Evolutionary conservation across 371 early-diverging fungal species (phyloP).

Genomic region (Mucor saturninus): DNA sequence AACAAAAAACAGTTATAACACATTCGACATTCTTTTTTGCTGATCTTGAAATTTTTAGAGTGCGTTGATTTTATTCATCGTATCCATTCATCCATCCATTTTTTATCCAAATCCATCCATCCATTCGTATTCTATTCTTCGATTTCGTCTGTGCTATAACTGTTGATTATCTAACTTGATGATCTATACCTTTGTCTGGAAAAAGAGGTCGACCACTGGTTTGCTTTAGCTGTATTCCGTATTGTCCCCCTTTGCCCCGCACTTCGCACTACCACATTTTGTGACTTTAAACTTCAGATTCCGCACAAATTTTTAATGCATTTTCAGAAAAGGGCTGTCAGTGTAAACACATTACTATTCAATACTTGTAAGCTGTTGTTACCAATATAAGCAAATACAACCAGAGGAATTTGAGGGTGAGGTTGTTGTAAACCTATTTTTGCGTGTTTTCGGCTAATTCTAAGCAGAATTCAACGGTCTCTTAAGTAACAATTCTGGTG

Average conservation of each 20-base stretch:
- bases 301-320: neutral
- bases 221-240: neutral
- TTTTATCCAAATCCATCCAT: constrained; percentile 10
- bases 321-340: too few species aligned
- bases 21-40: constrained; percentile 17
- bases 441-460: too few species aligned
- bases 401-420: too few species aligned
- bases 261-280: neutral
- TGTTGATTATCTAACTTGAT: neutral
- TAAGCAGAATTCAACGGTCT: too few species aligned
- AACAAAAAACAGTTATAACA: constrained; percentile 16
- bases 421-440: too few species aligned
- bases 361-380: too few species aligned
- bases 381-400: too few species aligned
- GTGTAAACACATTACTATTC: too few species aligned
- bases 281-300: neutral
- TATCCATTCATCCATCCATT: constrained; percentile 9
- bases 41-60: neutral
- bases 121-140: neutral
- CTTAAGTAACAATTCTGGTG: too few species aligned
- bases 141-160: neutral
- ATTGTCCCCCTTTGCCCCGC: neutral
- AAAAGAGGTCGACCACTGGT: constrained; percentile 5
- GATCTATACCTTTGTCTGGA: constrained; percentile 10
- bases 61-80: neutral